Evolutionary conservation across 768 basidiomycete species (phyloP).

Genomic region (Amanita subjunquillea): DNA sequence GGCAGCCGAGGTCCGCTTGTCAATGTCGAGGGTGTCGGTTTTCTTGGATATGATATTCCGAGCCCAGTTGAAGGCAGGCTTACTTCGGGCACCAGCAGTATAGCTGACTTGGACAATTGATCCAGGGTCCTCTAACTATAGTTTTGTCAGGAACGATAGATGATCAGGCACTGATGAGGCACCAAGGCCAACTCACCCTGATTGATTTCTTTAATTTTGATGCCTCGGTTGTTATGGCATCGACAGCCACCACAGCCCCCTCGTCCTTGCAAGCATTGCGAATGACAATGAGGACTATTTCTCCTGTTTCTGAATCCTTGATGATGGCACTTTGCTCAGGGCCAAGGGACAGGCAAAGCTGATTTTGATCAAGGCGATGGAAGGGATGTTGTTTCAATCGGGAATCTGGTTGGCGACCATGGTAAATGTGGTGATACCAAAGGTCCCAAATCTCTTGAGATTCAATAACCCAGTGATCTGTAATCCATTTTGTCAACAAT

Average conservation of each 20-base stretch:
- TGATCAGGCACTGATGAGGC: too few species aligned
- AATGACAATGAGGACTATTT: too few species aligned
- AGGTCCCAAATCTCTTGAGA: background rate
- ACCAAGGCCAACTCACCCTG: too few species aligned
- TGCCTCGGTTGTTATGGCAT: too few species aligned
- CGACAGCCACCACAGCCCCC: too few species aligned
- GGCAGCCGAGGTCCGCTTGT: background rate
- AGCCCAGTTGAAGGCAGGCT: slow-evolving; percentile 11
- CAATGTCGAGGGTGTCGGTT: background rate
- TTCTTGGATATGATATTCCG: slow-evolving; percentile 6
- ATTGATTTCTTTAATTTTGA: too few species aligned
- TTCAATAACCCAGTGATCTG: background rate
- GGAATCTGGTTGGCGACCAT: background rate
- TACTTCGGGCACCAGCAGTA: background rate
- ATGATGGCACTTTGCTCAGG: too few species aligned
- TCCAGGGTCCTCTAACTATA: slow-evolving; percentile 9
- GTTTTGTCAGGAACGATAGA: too few species aligned
- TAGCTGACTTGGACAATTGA: slow-evolving; percentile 2
- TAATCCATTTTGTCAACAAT: background rate
- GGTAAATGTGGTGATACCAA: background rate
- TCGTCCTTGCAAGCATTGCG: too few species aligned
- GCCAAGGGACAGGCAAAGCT: too few species aligned
- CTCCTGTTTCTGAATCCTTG: too few species aligned
- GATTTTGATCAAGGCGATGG: background rate
- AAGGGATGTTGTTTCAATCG: background rate